phyloP scores from a whole-genome alignment of 2,329 filamentous ascomycete genomes.

The Lanzia echinophila region DNA sequence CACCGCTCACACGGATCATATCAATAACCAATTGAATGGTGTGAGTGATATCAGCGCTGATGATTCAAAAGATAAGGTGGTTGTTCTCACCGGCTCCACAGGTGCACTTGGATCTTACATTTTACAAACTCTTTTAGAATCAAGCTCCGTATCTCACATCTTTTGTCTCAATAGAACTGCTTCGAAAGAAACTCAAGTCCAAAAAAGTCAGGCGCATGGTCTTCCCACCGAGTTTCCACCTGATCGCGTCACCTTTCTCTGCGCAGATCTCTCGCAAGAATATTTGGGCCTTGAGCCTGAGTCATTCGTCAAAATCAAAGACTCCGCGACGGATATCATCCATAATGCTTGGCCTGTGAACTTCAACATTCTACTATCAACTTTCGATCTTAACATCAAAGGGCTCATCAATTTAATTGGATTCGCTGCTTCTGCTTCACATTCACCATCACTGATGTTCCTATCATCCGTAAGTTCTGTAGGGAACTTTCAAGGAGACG shows the following conservation, averaged over 20 bases:
- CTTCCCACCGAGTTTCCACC: background rate
- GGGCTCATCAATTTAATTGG: conserved; percentile 34
- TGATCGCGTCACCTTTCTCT: conserved; percentile 40
- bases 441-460: conserved; percentile 19
- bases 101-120: conserved; percentile 43
- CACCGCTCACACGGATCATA: no score
- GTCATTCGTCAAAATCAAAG: conserved; percentile 5
- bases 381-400: conserved; percentile 32
- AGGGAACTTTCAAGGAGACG: conserved; percentile 20
- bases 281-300: conserved; percentile 39
- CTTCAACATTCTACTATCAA: conserved; percentile 29
- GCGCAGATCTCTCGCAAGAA: conserved; percentile 40
- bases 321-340: conserved; percentile 17
- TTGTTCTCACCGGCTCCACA: conserved; percentile 41
- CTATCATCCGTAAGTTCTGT: conserved; percentile 24
- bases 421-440: conserved; percentile 3
- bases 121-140: conserved; percentile 33
- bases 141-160: conserved; percentile 33
- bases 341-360: conserved; percentile 34
- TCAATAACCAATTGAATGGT: background rate
- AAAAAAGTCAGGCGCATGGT: conserved; percentile 10
- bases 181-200: background rate
- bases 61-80: background rate
- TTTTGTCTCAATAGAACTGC: conserved; percentile 40
- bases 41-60: background rate